Conservation (phyloP, 495 filamentous ascomycete genomes). For the Penicillium silybi region DNA sequence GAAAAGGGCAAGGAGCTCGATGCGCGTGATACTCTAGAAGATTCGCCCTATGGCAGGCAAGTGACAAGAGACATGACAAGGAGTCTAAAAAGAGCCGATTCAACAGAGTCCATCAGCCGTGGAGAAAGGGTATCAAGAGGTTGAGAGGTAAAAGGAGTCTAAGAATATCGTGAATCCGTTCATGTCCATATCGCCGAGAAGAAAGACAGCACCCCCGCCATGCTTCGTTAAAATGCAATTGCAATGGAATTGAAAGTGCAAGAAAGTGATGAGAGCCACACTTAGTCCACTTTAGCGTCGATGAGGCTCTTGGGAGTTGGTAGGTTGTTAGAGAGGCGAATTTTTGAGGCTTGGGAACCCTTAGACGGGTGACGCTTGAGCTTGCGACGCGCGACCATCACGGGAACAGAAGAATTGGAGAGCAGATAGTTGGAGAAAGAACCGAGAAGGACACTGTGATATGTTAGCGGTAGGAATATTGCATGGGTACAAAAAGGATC, state of each 20-base stretch:
- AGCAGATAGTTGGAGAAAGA: constrained; percentile 97
- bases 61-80: not conserved
- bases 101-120: not conserved
- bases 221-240: constrained; percentile 5
- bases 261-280: not conserved
- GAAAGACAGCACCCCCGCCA: constrained; percentile 1
- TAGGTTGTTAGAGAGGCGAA: constrained; percentile 70
- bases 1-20: not conserved
- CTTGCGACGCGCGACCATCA: constrained; percentile 86
- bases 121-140: constrained; percentile 5
- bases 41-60: not conserved
- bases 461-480: constrained; percentile 6
- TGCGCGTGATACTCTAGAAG: not conserved
- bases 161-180: constrained; percentile 1
- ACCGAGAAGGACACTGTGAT: constrained; percentile 74
- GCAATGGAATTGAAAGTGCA: not conserved
- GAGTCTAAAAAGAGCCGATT: not conserved
- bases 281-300: constrained; percentile 61
- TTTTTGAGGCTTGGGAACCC: constrained; percentile 48
- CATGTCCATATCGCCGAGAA: not conserved
- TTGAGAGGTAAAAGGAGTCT: not conserved
- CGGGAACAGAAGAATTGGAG: constrained; percentile 91
- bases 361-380: constrained; percentile 67
- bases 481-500: not conserved
- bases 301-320: constrained; percentile 59